Percentiles rank a stretch among this genome's conserved stretches.
Conservation (phyloP, 2,329 filamentous ascomycete genomes). For the Aspergillus ruber region DNA sequence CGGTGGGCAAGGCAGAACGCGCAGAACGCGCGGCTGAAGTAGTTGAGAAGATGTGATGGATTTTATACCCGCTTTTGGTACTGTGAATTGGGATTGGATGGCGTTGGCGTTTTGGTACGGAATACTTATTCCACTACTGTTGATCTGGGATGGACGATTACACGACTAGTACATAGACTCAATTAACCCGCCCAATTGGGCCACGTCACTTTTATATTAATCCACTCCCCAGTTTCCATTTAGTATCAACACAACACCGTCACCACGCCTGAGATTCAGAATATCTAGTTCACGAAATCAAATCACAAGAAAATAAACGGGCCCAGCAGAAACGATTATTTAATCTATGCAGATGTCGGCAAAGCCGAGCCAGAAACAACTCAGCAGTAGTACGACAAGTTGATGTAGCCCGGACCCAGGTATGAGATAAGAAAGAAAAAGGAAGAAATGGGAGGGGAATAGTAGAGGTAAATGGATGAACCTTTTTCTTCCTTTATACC, state of each 20-base stretch:
- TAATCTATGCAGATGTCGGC: not conserved
- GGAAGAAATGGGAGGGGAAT: not conserved
- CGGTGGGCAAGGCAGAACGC: constrained; percentile 42
- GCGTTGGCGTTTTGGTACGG: not conserved
- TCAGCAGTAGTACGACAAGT: not conserved
- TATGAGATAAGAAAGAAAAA: not conserved
- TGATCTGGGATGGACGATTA: no score
- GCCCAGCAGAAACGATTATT: not conserved
- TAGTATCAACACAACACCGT: not conserved
- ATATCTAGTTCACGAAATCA: not conserved
- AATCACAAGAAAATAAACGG: not conserved
- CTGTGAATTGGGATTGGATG: not conserved
- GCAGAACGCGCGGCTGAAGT: constrained; percentile 41
- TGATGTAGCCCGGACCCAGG: not conserved
- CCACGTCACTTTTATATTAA: not conserved
- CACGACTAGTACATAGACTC: no score
- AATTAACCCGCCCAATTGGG: not conserved
- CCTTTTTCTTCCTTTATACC: constrained; percentile 1
- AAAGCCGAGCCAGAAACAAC: not conserved
- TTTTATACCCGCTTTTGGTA: not conserved
- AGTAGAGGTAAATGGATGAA: not conserved
- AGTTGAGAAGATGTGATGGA: constrained; percentile 38
- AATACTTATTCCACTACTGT: not conserved
- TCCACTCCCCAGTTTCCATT: not conserved
- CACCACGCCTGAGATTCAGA: not conserved